Evolutionary conservation across 1,284 basidiomycete genomes (phyloP).

Genomic region (Agaricales sp.): DNA sequence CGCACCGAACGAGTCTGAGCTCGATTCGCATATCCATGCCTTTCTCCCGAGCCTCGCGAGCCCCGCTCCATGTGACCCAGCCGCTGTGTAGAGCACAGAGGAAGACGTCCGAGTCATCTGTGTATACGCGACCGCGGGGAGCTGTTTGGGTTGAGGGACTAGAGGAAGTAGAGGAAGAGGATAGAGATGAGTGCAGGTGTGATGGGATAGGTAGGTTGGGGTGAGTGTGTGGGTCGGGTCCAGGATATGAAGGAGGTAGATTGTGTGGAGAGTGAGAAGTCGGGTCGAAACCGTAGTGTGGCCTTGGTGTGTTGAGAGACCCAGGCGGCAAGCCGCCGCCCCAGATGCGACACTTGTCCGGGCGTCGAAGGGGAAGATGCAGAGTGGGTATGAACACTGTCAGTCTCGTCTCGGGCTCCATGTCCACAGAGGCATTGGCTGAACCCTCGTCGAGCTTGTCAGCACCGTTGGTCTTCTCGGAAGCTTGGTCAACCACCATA

Average conservation of each 20-base stretch:
- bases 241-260: neutral
- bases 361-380: slow-evolving; percentile 42
- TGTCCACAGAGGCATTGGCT: neutral
- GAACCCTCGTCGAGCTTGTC: neutral
- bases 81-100: slow-evolving; percentile 66
- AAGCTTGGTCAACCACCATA: neutral
- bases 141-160: slow-evolving; percentile 9
- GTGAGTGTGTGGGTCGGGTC: neutral
- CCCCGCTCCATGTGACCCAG: slow-evolving; percentile 50
- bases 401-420: slow-evolving; percentile 31
- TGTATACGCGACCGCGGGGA: slow-evolving; percentile 41
- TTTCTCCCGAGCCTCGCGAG: slow-evolving; percentile 35
- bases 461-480: neutral
- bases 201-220: neutral
- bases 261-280: neutral
- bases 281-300: slow-evolving; percentile 14
- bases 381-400: slow-evolving; percentile 50
- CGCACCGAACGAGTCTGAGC: slow-evolving; percentile 37
- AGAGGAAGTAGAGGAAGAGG: no score
- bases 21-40: slow-evolving; percentile 47
- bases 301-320: slow-evolving; percentile 12
- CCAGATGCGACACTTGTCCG: slow-evolving; percentile 46
- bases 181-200: no score
- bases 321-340: slow-evolving; percentile 52
- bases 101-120: slow-evolving; percentile 65